phyloP scores from a whole-genome alignment of 129 eudicot species.

The Pulicaria dysenterica region DNA sequence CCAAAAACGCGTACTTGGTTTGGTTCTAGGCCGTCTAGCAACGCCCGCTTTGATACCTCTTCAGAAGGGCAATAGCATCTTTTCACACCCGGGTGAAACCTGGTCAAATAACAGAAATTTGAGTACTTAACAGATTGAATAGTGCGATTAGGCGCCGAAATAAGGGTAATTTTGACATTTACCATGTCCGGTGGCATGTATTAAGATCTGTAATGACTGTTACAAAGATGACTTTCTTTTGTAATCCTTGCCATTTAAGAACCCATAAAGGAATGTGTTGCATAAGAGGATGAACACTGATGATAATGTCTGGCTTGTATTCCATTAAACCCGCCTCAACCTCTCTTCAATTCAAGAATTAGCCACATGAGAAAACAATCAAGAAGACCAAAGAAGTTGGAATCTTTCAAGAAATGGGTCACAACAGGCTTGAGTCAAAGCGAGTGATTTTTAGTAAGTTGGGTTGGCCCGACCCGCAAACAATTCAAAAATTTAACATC shows the following conservation, averaged over 20 bases:
- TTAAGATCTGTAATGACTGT: slow-evolving; percentile 93
- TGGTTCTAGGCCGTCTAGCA: slow-evolving; percentile 61
- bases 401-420: neutral
- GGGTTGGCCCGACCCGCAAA: neutral
- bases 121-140: neutral
- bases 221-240: slow-evolving; percentile 88
- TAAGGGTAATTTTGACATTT: slow-evolving; percentile 26
- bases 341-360: slow-evolving; percentile 53
- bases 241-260: slow-evolving; percentile 96
- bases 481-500: neutral
- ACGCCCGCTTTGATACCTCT: slow-evolving; percentile 88
- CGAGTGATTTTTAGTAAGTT: neutral
- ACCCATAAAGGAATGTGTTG: slow-evolving; percentile 95
- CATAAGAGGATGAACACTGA: slow-evolving; percentile 97
- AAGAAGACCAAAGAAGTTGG: slow-evolving; percentile 2
- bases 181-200: slow-evolving; percentile 96
- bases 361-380: neutral
- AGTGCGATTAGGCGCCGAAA: neutral
- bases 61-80: slow-evolving; percentile 92
- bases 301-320: slow-evolving; percentile 95
- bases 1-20: slow-evolving; percentile 84
- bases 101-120: slow-evolving; percentile 24
- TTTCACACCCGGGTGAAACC: slow-evolving; percentile 94
- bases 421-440: neutral
- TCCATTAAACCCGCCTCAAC: slow-evolving; percentile 99